Evolutionary conservation across 2,329 filamentous ascomycete genomes (phyloP).

Genomic region (Colletotrichum sidae): DNA sequence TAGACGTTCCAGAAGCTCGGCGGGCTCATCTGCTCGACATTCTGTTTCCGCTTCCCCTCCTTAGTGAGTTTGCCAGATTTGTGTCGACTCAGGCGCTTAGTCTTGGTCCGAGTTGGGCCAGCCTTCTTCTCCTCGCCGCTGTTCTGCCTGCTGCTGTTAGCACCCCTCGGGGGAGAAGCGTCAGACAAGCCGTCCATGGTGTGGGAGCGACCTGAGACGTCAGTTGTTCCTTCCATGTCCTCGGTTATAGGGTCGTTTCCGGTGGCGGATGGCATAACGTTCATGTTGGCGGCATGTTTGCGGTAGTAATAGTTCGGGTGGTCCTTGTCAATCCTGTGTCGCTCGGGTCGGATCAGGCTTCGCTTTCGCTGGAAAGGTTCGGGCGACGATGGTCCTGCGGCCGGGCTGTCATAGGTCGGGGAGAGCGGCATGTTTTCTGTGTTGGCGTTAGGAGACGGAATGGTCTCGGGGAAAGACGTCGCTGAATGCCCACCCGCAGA

Average conservation of each 20-base stretch:
- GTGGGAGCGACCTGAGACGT: conserved; percentile 56
- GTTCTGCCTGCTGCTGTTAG: conserved; percentile 45
- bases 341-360: conserved; percentile 89
- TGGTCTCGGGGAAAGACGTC: conserved; percentile 69
- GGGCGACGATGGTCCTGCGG: conserved; percentile 26
- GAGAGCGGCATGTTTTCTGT: conserved; percentile 68
- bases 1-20: conserved; percentile 96
- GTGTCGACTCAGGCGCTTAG: conserved; percentile 54
- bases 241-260: conserved; percentile 91
- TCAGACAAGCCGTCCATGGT: conserved; percentile 60
- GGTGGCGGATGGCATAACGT: conserved; percentile 88
- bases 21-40: conserved; percentile 76
- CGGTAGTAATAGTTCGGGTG: conserved; percentile 97
- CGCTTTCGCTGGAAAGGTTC: conserved; percentile 74
- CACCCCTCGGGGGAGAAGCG: conserved; percentile 47
- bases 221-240: conserved; percentile 75
- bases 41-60: conserved; percentile 63
- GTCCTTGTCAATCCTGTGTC: conserved; percentile 84
- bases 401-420: conserved; percentile 54
- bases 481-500: conserved; percentile 66
- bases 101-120: conserved; percentile 42
- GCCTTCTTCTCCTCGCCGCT: conserved; percentile 53
- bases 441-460: conserved; percentile 64
- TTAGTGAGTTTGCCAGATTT: conserved; percentile 75
- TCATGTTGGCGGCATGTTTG: conserved; percentile 94